Evolutionary conservation across 1,284 basidiomycete species (phyloP), one percentile per base, ranked within the genome.

Genomic region (Marasmius sp.): DNA sequence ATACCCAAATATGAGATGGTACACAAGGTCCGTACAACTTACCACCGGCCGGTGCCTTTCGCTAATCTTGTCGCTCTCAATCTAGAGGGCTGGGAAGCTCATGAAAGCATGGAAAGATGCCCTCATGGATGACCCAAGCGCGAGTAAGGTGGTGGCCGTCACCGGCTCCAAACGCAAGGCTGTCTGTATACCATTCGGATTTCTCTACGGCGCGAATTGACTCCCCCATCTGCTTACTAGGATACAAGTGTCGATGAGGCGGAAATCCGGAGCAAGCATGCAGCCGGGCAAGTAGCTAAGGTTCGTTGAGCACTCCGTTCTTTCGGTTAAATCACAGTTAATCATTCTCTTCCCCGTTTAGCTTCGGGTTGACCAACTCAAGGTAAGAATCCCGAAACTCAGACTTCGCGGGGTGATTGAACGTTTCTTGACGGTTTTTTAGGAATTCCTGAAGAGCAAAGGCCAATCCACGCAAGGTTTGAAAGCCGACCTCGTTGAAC

Each of bases 281-380:
- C 86, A 16, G 73, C 75, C 10, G 89, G 85, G 2, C 77, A 75
- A 18, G 75, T 94, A 49, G 75, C 67, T 61, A 94, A 92, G 81
- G 92, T 91, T 69, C 70, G 82, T 33, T 18, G n/a, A 36, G 64
- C 7, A 41, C 22, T 59, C 27, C 54, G 52, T 64, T 62, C 58
- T 37, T 33, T 39, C 66, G 48, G 54, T 62, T n/a, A 54, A 43
- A 33, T 27, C 63, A 57, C 49, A 43, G 66, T 48, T 62, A 18
- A 41, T 10, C 36, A 38, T 10, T 36, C 34, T 22, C 7, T 22
- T n/a, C 43, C 18, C 58, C 41, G 45, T 66, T 59, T 67, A 94
- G 92, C 77, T 92, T 63, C 87, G 85, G 45, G 89, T 92, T 60
- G 88, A 88, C 71, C 89, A 94, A 66, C 77, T 95, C 57, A 92